Base-by-base conservation (phyloP, 306 rosid species). In the Dryas drummondii region DNA sequence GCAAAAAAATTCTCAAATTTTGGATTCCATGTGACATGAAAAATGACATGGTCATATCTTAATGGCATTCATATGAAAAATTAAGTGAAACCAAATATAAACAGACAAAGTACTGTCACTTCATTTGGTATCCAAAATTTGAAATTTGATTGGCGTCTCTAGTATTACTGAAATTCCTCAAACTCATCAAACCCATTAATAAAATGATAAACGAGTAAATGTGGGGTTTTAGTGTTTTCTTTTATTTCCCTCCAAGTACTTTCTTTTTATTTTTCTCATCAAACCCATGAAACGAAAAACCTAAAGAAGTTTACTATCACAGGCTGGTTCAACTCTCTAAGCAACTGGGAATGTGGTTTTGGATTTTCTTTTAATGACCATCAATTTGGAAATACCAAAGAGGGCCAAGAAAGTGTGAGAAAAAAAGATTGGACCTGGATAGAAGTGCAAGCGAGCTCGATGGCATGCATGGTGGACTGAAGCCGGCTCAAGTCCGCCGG, bases 401-500 rank as follows among this genome's bases (percentile, higher is more conserved):
- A 51, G 70, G 61, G 27, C 15, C 50, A 62, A 72, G 47, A 52
- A 17, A 78, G 60, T 51, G 11, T 10, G 1, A 63, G 64, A 53
- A 66, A 52, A 49, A 72, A 44, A 11, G 10, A 57, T 70, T 70
- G 52, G 42, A 94, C 98, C 98, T 94, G 98, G 81, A 91, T 87
- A 54, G 96, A 86, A 77, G 82, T 48, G 86, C 98, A 90, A 70
- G 98, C 98, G 13, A 80, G 83, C 82, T 94, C 97, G 75, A 94
- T 75, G 73, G 97, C 72, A 59, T 82, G 91, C 98, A 94, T 94
- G 86, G 96, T 88, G 67, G 97, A 78, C 70, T 86, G 97, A 84
- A 94, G 94, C 19, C 85, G 90, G 4, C 82, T 82, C 82, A 88
- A 79, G 76, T 87, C 91, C 9, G 72, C 58, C 37, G 87, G 53